Evolutionary conservation across 192 early-diverging fungal species (phyloP).

Genomic region (Haplosporangium gracile): DNA sequence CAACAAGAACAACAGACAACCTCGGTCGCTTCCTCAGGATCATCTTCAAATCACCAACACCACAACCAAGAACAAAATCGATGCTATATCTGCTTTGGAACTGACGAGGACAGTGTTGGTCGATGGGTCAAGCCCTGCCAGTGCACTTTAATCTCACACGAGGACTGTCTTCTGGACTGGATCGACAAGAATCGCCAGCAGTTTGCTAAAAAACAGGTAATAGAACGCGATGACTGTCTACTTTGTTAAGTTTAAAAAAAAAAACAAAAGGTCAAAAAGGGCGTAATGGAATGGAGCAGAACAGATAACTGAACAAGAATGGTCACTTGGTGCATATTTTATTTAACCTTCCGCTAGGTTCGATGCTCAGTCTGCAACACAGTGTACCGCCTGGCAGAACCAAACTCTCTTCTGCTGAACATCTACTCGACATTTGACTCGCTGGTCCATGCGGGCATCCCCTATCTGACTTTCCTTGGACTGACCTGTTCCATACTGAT

Average conservation of each 20-base stretch:
- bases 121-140: conserved; percentile 80
- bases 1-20: conserved; percentile 6
- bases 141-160: conserved; percentile 83
- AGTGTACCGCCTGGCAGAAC: conserved; percentile 71
- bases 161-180: conserved; percentile 83
- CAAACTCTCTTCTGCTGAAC: conserved; percentile 62
- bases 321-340: neutral
- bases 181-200: conserved; percentile 76
- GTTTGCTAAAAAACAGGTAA: conserved; percentile 61
- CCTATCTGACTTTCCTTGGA: conserved; percentile 72
- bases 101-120: conserved; percentile 67
- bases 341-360: conserved; percentile 55
- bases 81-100: conserved; percentile 88
- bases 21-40: neutral
- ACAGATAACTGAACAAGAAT: neutral
- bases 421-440: conserved; percentile 66
- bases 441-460: conserved; percentile 69
- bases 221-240: neutral
- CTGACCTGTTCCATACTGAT: conserved; percentile 73
- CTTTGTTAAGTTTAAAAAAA: neutral
- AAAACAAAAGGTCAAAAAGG: neutral
- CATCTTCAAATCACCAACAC: conserved; percentile 20
- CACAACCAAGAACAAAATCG: conserved; percentile 55
- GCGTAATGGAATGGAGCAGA: neutral
- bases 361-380: conserved; percentile 79